Evolutionary conservation across 441 rosid species (phyloP), one percentile per base, ranked within the genome.

Genomic region (Jatropha multifida): DNA sequence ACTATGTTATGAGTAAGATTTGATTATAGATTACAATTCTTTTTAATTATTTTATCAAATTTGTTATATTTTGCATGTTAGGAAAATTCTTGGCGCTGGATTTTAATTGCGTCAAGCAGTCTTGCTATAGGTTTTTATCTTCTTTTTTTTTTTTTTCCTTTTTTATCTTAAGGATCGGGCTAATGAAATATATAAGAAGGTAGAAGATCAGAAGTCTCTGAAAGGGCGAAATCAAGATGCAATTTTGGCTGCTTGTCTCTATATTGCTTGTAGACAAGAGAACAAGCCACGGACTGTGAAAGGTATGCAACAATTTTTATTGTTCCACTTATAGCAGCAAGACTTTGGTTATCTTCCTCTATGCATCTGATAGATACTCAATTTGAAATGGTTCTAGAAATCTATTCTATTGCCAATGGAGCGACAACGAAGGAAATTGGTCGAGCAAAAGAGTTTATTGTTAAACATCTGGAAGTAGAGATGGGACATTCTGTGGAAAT

Each of bases 231-330:
- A 76, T 58, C 69, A 77, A 64, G 77, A 80, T 26, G 82, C 77
- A 0, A 49, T 80, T 11, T 66, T 40, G 61, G 79, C 83, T 71
- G 86, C 82, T 61, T 80, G 80, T 62, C 75, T 83, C 69, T 80
- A 73, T 73, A 73, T 83, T 76, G 83, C 81, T 59, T 83, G 83
- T 66, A 75, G 82, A 73, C 98, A 89, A 59, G 83, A 83, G 74
- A 74, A 75, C 32, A 80, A 76, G 55, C 78, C 79, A 0, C 76
- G 79, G 9, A 79, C 82, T 71, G 78, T 75, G 27, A 75, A 79
- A 75, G 82, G 82, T 75, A 60, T 20, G 27, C 10, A 58, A 17
- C 46, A 17, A 20, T 75, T 76, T 74, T 85, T 69, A 75, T 74
- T 77, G 63, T 15, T 26, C 79, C 75, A 82, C 76, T 75, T 75